These are phyloP conservation scores for Verticillium longisporum DNA, from an alignment of 2,329 filamentous ascomycete species.

Conservation along the genomic window DNA sequence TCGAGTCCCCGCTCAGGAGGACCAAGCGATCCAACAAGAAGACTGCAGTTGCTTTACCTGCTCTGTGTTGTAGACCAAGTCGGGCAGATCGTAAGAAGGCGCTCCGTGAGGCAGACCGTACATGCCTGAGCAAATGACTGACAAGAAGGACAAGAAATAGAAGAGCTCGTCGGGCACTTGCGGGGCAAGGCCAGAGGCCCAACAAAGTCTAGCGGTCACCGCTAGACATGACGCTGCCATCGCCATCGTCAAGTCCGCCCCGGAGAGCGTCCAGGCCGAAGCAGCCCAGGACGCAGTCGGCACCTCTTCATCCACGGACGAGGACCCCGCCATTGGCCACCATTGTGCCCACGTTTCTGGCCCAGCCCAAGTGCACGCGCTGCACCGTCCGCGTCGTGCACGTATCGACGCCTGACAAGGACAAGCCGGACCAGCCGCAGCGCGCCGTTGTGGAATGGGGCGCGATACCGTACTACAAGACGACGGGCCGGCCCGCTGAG, in stretches of 20 bases:
- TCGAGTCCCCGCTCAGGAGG: neutral
- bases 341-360: slow-evolving; percentile 9
- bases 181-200: neutral
- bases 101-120: neutral
- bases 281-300: neutral
- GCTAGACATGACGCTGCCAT: neutral
- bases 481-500: slow-evolving; percentile 9
- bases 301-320: slow-evolving; percentile 8
- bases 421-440: neutral
- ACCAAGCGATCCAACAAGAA: neutral
- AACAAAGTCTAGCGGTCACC: neutral
- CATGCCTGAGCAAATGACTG: neutral
- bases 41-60: neutral
- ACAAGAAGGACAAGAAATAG: neutral
- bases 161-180: neutral
- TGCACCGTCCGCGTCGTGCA: slow-evolving; percentile 12
- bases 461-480: slow-evolving; percentile 10
- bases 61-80: neutral
- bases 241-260: neutral
- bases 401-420: slow-evolving; percentile 2
- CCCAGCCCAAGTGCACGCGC: slow-evolving; percentile 7
- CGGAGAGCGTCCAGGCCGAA: neutral
- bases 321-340: slow-evolving; percentile 9
- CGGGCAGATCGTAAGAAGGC: neutral
- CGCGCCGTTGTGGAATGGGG: slow-evolving; percentile 12